Percentiles rank a stretch among this genome's conserved stretches.
These are phyloP conservation scores for Talaromyces piceae DNA, from an alignment of 2,329 filamentous ascomycete species.

Conservation along the genomic window DNA sequence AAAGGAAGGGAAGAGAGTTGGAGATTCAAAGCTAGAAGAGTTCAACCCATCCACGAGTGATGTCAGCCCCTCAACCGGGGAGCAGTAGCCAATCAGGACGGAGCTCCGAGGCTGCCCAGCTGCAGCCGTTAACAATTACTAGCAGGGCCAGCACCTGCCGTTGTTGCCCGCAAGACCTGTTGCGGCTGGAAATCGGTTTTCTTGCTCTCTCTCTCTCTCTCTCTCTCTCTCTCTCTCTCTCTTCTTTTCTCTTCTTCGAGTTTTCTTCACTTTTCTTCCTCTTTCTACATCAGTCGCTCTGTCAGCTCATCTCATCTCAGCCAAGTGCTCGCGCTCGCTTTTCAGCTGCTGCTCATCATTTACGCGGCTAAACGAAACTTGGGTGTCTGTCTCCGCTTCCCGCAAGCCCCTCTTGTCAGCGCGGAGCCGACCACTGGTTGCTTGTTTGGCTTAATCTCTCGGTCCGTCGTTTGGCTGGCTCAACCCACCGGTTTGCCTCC, in stretches of 20 bases:
- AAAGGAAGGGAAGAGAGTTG: no score
- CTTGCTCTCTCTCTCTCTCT: background rate
- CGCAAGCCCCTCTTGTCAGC: background rate
- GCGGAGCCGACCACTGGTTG: background rate
- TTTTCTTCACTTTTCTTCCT: background rate
- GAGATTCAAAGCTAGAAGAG: no score
- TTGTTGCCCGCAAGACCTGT: no score
- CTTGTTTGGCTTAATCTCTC: background rate
- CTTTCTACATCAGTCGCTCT: background rate
- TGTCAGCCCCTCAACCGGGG: background rate
- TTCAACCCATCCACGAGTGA: background rate
- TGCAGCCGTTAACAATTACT: no score
- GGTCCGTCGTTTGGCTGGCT: background rate
- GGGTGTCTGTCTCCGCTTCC: slow-evolving; percentile 1
- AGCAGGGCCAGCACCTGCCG: no score
- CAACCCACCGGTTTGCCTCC: background rate
- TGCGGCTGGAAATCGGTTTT: no score
- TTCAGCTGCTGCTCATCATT: background rate
- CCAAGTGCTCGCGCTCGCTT: background rate
- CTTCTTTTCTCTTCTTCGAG: background rate
- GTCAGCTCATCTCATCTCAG: background rate
- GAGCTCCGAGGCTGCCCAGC: background rate
- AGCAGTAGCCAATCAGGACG: background rate
- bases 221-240: background rate
- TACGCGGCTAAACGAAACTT: background rate